Conservation (phyloP, 305 asterid genomes). For the Fraxinus nigra region DNA sequence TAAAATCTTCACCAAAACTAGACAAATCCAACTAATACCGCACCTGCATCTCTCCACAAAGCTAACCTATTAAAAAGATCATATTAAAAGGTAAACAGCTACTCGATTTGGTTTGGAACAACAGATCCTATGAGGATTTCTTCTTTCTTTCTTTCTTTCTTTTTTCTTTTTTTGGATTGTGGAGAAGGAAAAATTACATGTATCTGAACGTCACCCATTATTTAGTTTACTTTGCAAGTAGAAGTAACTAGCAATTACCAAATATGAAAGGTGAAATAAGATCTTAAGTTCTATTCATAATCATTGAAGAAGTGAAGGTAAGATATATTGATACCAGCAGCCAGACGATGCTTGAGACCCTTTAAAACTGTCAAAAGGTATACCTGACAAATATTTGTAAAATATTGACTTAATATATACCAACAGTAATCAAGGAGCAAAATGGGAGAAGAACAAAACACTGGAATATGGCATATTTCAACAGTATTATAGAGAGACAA, state of each 20-base stretch:
- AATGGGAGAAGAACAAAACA: background rate
- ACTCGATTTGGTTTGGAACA: background rate
- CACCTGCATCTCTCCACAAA: background rate
- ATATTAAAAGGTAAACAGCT: background rate
- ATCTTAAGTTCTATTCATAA: background rate
- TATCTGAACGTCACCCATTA: background rate
- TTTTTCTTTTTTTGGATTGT: background rate
- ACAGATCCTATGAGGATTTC: background rate
- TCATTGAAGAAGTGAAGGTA: constrained; percentile 18
- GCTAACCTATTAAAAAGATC: background rate
- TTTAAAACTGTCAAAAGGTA: constrained; percentile 85
- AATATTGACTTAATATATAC: background rate
- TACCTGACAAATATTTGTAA: constrained; percentile 57
- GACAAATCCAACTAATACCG: background rate
- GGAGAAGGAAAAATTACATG: background rate
- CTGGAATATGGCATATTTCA: background rate
- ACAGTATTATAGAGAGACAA: background rate
- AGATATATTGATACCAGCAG: constrained; percentile 67
- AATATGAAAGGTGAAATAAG: background rate
- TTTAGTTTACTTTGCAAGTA: background rate
- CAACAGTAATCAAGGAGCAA: background rate
- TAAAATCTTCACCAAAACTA: background rate
- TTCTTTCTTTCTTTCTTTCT: background rate
- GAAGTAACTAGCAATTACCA: background rate
- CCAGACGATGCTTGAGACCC: constrained; percentile 92